Percentiles rank a stretch among this genome's conserved stretches.
These are phyloP conservation scores for Amniculicola lignicola DNA, from an alignment of 495 filamentous ascomycete genomes.

Conservation along the genomic window DNA sequence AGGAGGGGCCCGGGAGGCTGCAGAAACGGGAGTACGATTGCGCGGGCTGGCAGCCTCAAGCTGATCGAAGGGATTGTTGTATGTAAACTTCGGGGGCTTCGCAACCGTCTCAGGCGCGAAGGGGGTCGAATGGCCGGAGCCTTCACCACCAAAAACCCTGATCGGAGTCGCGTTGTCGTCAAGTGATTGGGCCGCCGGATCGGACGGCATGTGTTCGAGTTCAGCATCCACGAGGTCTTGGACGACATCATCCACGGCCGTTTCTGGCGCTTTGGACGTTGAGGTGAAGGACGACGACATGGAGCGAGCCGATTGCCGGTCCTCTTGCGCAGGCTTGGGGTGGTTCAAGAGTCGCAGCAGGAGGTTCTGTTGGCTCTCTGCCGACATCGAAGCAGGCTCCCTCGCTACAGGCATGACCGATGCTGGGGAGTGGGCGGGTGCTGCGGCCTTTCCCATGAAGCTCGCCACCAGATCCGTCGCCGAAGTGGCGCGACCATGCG, in stretches of 20 bases:
- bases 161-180: too few species aligned
- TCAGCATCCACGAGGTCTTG: constrained; percentile 29
- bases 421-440: constrained; percentile 38
- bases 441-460: constrained; percentile 46
- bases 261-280: constrained; percentile 24
- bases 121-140: constrained; percentile 48
- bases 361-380: constrained; percentile 59
- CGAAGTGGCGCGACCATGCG: constrained; percentile 51
- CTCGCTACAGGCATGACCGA: constrained; percentile 33
- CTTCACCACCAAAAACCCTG: constrained; percentile 35
- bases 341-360: constrained; percentile 64
- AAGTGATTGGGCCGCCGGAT: neutral
- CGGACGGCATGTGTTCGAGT: constrained; percentile 24
- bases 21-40: constrained; percentile 49
- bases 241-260: constrained; percentile 29
- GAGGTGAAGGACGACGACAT: constrained; percentile 6
- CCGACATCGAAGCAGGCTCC: constrained; percentile 14
- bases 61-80: constrained; percentile 78
- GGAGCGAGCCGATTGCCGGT: constrained; percentile 2
- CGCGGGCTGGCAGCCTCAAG: constrained; percentile 64
- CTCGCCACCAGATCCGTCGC: constrained; percentile 63
- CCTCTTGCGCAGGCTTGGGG: constrained; percentile 46
- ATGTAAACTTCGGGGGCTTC: constrained; percentile 63
- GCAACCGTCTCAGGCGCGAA: constrained; percentile 34
- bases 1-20: constrained; percentile 12